phyloP scores from a whole-genome alignment of 106 monocot genomes.

The Cymbidium sinense region DNA sequence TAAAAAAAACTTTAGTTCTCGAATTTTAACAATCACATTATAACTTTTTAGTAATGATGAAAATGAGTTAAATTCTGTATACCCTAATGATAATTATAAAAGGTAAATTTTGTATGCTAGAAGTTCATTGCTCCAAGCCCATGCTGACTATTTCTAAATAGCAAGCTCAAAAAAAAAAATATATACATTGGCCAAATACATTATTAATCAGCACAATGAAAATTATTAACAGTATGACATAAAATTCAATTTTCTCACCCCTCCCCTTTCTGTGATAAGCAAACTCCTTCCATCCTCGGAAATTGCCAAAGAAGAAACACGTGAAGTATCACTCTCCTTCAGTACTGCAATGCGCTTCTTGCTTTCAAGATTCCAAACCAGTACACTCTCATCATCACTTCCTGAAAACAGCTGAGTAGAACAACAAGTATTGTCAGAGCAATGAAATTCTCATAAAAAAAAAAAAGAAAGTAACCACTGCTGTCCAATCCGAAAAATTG shows the following conservation, averaged over 20 bases:
- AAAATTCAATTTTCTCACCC: conserved; percentile 30
- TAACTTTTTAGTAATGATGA: background rate
- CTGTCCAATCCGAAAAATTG: background rate
- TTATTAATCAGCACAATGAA: background rate
- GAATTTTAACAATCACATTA: background rate
- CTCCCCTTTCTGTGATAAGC: conserved; percentile 78
- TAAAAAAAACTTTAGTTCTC: too few relatives aligned
- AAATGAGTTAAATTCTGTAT: background rate
- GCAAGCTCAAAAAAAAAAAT: background rate
- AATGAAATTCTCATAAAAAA: background rate
- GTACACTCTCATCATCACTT: conserved; percentile 77
- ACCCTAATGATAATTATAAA: background rate
- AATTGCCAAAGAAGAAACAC: conserved; percentile 80
- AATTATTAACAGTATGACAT: background rate
- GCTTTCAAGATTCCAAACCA: conserved; percentile 74
- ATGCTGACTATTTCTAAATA: background rate
- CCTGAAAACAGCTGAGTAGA: conserved; percentile 78
- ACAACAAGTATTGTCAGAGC: conserved; percentile 18
- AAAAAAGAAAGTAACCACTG: background rate
- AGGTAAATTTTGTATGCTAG: background rate
- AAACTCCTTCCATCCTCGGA: conserved; percentile 64
- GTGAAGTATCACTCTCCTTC: conserved; percentile 66
- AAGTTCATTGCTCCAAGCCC: background rate
- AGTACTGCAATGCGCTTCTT: conserved; percentile 76
- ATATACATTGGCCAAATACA: background rate